Evolutionary conservation across 2,329 filamentous ascomycete species (phyloP).

Genomic region (Trichoderma arundinaceum): DNA sequence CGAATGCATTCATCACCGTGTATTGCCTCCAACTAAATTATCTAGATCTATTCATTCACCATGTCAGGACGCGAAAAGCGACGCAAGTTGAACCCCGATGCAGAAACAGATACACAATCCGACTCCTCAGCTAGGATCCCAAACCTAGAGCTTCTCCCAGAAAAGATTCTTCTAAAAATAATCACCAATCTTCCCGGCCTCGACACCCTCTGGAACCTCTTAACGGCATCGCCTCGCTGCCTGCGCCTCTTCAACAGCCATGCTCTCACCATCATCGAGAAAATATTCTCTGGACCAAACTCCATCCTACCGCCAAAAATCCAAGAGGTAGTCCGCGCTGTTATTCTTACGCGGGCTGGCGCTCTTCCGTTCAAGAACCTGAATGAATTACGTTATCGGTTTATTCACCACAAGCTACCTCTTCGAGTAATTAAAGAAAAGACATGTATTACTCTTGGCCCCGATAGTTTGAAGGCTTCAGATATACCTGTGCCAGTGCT

Average conservation of each 20-base stretch:
- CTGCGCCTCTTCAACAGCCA: constrained; percentile 19
- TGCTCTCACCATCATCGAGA: constrained; percentile 1
- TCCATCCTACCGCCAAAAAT: constrained; percentile 14
- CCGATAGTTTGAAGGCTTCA: not conserved
- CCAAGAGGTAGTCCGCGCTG: constrained; percentile 19
- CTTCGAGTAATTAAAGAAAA: not conserved
- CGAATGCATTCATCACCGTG: too few relatives aligned
- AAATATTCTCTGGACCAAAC: not conserved
- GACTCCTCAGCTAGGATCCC: not conserved
- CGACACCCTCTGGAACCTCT: constrained; percentile 21
- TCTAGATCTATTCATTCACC: not conserved
- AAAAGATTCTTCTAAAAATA: not conserved
- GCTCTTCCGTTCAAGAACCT: not conserved
- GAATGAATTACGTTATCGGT: constrained; percentile 2
- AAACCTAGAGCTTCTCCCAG: not conserved
- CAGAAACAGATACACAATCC: not conserved
- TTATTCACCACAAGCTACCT: constrained; percentile 14
- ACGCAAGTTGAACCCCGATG: not conserved
- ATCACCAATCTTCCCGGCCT: not conserved
- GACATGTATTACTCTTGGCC: not conserved
- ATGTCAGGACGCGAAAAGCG: constrained; percentile 4
- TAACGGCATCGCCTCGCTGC: constrained; percentile 13
- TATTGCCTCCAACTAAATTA: too few relatives aligned
- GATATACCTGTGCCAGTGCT: constrained; percentile 22
- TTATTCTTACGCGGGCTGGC: not conserved